Evolutionary conservation across 208 protist genomes (phyloP).

Genomic region (Leishmania tarentolae): DNA sequence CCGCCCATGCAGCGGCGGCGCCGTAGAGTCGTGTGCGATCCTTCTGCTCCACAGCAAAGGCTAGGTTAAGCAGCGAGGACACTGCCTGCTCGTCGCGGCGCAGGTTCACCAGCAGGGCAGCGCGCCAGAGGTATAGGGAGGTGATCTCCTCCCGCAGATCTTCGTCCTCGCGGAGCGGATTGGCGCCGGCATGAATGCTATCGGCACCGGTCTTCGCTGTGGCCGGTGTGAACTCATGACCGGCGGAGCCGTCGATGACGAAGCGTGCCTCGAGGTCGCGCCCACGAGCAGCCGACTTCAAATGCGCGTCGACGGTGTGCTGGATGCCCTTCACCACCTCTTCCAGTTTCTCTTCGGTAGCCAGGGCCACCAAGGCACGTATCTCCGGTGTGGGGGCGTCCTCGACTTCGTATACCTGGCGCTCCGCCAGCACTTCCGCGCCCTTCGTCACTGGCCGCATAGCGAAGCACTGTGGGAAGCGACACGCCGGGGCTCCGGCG

Average conservation of each 20-base stretch:
- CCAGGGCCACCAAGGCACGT: slow-evolving; percentile 48
- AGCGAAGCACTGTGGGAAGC: slow-evolving; percentile 75
- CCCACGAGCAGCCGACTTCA: slow-evolving; percentile 40
- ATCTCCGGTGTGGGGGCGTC: slow-evolving; percentile 56
- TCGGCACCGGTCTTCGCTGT: slow-evolving; percentile 39
- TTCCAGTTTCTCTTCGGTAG: slow-evolving; percentile 50
- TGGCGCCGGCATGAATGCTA: slow-evolving; percentile 43
- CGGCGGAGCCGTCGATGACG: slow-evolving; percentile 22
- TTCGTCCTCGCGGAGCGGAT: slow-evolving; percentile 54
- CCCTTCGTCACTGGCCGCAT: slow-evolving; percentile 80
- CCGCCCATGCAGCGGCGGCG: slow-evolving; percentile 71
- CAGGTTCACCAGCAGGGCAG: slow-evolving; percentile 78
- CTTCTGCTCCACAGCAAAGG: slow-evolving; percentile 38
- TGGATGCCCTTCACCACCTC: slow-evolving; percentile 62
- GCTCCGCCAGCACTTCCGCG: slow-evolving; percentile 66
- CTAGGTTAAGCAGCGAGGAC: slow-evolving; percentile 68
- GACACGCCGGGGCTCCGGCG: slow-evolving; percentile 46
- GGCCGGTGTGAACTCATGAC: slow-evolving; percentile 36
- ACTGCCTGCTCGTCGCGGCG: slow-evolving; percentile 71
- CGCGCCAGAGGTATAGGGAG: slow-evolving; percentile 76
- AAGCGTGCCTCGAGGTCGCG: slow-evolving; percentile 36
- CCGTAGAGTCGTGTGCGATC: slow-evolving; percentile 52
- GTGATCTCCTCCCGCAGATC: slow-evolving; percentile 58
- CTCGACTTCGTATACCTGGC: slow-evolving; percentile 63
- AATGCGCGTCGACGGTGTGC: slow-evolving; percentile 37